Evolutionary conservation across 768 basidiomycete genomes (phyloP).

Genomic region (Tricholoma hemisulphureum): DNA sequence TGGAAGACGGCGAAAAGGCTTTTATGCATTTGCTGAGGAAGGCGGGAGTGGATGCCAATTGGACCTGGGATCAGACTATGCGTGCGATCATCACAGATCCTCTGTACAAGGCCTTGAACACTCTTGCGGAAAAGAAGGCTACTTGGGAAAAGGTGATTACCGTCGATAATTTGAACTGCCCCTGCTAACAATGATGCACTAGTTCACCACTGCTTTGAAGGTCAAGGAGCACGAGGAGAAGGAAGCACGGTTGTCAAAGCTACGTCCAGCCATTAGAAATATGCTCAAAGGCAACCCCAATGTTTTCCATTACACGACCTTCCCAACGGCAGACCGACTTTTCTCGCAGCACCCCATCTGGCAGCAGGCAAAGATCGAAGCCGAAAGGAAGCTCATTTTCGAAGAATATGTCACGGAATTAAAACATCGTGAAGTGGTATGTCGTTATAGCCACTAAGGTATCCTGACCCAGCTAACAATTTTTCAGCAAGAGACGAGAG

Average conservation of each 20-base stretch:
- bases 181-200: constrained; percentile 9
- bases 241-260: constrained; percentile 77
- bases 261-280: constrained; percentile 83
- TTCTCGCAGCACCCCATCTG: constrained; percentile 89
- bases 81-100: constrained; percentile 98
- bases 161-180: background rate
- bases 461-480: background rate
- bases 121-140: constrained; percentile 90
- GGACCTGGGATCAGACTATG: constrained; percentile 99
- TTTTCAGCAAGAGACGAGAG: constrained; percentile 72
- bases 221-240: constrained; percentile 84
- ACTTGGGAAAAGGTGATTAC: constrained; percentile 84
- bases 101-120: constrained; percentile 90
- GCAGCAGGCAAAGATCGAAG: constrained; percentile 81
- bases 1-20: constrained; percentile 91
- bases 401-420: constrained; percentile 89
- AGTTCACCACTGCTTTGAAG: constrained; percentile 79
- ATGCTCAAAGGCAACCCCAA: constrained; percentile 85
- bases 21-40: constrained; percentile 88
- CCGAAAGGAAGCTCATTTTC: constrained; percentile 84
- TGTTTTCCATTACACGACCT: constrained; percentile 90
- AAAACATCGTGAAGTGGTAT: constrained; percentile 84
- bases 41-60: constrained; percentile 85
- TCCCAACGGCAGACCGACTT: constrained; percentile 81
- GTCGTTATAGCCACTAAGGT: constrained; percentile 26